Base-by-base conservation (phyloP, 306 rosid genomes). In the Lathyrus oleraceus region DNA sequence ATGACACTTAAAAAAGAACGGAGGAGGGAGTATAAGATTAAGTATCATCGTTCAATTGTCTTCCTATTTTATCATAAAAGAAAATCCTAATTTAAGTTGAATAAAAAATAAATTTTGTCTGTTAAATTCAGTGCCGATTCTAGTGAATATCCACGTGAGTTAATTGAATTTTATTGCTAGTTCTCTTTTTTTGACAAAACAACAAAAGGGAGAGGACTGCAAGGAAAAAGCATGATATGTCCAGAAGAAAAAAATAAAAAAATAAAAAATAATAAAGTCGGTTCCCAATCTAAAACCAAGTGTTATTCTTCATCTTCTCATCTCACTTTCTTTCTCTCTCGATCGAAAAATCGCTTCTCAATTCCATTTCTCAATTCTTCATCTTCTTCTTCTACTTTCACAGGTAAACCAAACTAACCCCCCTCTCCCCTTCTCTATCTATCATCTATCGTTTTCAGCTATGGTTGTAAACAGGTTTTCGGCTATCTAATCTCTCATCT, bases 151-250 rank as follows among this genome's bases (percentile, higher is more conserved):
- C 35, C 35, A 32, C 38, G 38, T 32, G 8, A 32, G 38, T 32
- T 5, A 0, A 32, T 32, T 32, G 8, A 32, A 32, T 32, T 32
- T 5, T 5, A 32, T 32, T 32, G 38, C 8, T 8, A 32, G 38
- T 32, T 32, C 38, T 32, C 38, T 32, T 6, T 32, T 32, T 32
- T 5, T 30, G 35, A 30, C 35, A 3, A 30, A 30, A 30, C 35
- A 32, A 28, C n/a, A 63, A 49, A 25, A 19, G 5, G 30, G 42
- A 5, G 72, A 73, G 1, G 12, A 65, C 25, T 57, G 62, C 39
- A 4, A 45, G 39, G 25, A 13, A 57, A 35, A 67, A 47, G 73
- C 59, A 57, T 44, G 35, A 70, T n/a, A 13, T 62, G 43, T 75
- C 17, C 5, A 40, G 65, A 69, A 8, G 9, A 54, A 14, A 10